Conservation (phyloP, 306 rosid genomes). For the Cyclanthera cordifolia region DNA sequence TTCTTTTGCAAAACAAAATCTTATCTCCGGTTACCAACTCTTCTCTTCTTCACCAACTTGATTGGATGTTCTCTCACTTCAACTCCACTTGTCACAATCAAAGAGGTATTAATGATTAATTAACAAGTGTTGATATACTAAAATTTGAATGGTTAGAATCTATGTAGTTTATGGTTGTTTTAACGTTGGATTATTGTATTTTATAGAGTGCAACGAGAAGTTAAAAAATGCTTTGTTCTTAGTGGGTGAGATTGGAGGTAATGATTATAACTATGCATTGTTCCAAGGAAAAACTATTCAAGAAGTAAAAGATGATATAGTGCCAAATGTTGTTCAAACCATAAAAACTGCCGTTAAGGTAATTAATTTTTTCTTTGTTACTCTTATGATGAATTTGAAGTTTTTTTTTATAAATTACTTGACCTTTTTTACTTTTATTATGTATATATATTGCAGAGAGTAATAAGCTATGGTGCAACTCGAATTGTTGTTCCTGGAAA, state of each 20-base stretch:
- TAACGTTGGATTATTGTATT: no score
- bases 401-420: no score
- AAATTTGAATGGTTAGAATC: no score
- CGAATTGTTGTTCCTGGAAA: not conserved
- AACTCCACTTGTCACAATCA: not conserved
- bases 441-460: not conserved
- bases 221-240: slow-evolving; percentile 12
- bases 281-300: slow-evolving; percentile 11
- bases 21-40: not conserved
- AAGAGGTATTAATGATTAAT: not conserved
- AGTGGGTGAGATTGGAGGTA: slow-evolving; percentile 18
- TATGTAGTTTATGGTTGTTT: not conserved
- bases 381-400: no score
- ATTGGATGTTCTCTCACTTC: slow-evolving; percentile 20
- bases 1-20: not conserved
- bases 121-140: no score
- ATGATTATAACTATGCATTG: slow-evolving; percentile 14
- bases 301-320: not conserved
- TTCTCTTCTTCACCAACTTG: slow-evolving; percentile 5
- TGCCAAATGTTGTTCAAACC: slow-evolving; percentile 17
- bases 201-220: slow-evolving; percentile 14
- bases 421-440: no score
- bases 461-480: not conserved
- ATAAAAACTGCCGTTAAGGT: slow-evolving; percentile 13
- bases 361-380: not conserved